Evolutionary conservation across 306 rosid genomes (phyloP).

Genomic region (Mimosa bimucronata): DNA sequence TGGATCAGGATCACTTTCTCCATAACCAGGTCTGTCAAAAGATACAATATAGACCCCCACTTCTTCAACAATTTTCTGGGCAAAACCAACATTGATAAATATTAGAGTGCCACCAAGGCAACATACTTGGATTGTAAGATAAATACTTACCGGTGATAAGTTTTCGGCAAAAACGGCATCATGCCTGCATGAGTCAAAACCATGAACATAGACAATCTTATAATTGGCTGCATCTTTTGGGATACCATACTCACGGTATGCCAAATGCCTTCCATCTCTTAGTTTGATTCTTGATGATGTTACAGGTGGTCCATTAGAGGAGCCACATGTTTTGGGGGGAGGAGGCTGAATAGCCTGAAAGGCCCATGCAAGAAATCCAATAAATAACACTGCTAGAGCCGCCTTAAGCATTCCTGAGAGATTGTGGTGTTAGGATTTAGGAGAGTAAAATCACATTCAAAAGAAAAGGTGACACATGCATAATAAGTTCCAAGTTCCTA

Average conservation of each 20-base stretch:
- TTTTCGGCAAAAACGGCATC: slow-evolving; percentile 47
- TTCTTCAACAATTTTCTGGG: slow-evolving; percentile 58
- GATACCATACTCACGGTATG: slow-evolving; percentile 83
- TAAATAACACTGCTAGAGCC: slow-evolving; percentile 49
- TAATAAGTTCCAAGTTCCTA: neutral
- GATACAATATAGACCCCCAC: slow-evolving; percentile 64
- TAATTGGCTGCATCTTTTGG: slow-evolving; percentile 66
- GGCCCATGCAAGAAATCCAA: slow-evolving; percentile 79
- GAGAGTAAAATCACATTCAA: neutral
- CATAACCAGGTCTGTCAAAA: slow-evolving; percentile 84
- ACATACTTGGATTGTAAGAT: neutral
- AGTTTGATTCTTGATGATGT: slow-evolving; percentile 80
- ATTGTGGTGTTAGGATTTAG: slow-evolving; percentile 11
- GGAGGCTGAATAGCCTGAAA: slow-evolving; percentile 78
- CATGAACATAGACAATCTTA: slow-evolving; percentile 69
- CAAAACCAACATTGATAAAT: slow-evolving; percentile 29
- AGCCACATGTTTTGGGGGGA: slow-evolving; percentile 76
- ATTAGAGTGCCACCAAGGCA: neutral
- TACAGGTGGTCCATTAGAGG: slow-evolving; percentile 70
- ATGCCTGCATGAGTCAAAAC: slow-evolving; percentile 70
- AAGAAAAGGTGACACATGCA: neutral
- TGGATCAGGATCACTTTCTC: slow-evolving; percentile 89
- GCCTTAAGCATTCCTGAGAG: slow-evolving; percentile 68
- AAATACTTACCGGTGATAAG: slow-evolving; percentile 61
- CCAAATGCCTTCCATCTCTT: slow-evolving; percentile 86